A percentile compares a stretch with the other conserved stretches of the same genome.
Evolutionary conservation across 2,329 filamentous ascomycete species (phyloP).

Genomic region (Fusarium musae): DNA sequence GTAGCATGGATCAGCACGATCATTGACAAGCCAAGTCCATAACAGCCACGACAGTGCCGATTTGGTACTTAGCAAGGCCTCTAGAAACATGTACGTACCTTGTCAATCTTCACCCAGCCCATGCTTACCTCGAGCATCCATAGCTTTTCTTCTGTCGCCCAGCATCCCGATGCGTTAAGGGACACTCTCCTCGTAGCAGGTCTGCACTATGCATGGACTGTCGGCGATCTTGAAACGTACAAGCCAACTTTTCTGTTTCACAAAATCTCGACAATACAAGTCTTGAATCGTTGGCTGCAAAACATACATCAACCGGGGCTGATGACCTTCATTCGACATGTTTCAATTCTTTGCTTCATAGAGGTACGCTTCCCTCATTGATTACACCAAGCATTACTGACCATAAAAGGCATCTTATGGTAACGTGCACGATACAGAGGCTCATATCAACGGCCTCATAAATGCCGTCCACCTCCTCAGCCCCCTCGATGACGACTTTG

Average conservation of each 20-base stretch:
- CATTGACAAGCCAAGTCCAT: constrained; percentile 11
- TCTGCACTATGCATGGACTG: constrained; percentile 40
- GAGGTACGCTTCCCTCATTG: constrained; percentile 16
- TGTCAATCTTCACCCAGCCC: fast-evolving
- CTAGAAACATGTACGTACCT: constrained; percentile 12
- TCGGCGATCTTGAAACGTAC: constrained; percentile 26
- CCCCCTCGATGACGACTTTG: background rate
- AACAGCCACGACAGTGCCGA: constrained; percentile 20
- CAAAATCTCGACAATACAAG: constrained; percentile 29
- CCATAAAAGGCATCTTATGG: constrained; percentile 24
- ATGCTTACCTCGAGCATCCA: fast-evolving
- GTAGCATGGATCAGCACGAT: too few species aligned
- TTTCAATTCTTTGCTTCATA: constrained; percentile 32
- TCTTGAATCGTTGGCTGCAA: constrained; percentile 34
- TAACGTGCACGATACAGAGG: constrained; percentile 29
- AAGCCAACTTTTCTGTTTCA: constrained; percentile 38
- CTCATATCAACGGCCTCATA: constrained; percentile 35
- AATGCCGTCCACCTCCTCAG: constrained; percentile 31
- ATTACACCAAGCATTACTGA: background rate
- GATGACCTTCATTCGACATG: constrained; percentile 35
- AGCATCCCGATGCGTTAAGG: constrained; percentile 34
- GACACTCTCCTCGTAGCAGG: constrained; percentile 36
- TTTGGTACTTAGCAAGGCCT: constrained; percentile 1
- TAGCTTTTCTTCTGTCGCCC: constrained; percentile 28
- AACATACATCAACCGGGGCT: constrained; percentile 8